A percentile compares a stretch with the other conserved stretches of the same genome.
Conservation (phyloP, 2,329 filamentous ascomycete genomes). For the Scytalidium sp. region DNA sequence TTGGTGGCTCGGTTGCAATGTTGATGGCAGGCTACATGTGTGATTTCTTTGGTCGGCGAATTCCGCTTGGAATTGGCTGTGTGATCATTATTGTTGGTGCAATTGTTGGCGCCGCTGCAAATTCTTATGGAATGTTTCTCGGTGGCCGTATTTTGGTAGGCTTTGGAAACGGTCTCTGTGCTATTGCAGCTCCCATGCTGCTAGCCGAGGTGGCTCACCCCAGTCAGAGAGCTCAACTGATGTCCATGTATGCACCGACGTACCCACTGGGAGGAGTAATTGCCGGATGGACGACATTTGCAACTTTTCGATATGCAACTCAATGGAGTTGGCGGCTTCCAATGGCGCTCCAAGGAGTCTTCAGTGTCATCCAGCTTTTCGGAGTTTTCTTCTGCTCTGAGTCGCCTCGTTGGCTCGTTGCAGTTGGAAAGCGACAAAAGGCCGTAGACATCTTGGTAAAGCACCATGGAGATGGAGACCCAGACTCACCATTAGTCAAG, state of each 20-base stretch:
- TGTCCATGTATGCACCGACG: slow-evolving; percentile 30
- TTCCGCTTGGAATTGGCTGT: slow-evolving; percentile 40
- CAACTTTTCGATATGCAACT: slow-evolving; percentile 12
- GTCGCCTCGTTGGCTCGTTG: slow-evolving; percentile 47
- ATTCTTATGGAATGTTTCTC: slow-evolving; percentile 37
- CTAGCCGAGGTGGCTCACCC: slow-evolving; percentile 42
- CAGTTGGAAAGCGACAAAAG: not conserved
- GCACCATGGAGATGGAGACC: not conserved
- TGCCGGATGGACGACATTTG: slow-evolving; percentile 38
- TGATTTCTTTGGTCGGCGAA: slow-evolving; percentile 40
- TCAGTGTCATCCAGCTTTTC: slow-evolving; percentile 60
- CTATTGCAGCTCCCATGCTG: slow-evolving; percentile 39
- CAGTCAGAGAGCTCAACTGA: slow-evolving; percentile 31
- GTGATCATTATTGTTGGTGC: slow-evolving; percentile 38
- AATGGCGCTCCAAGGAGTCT: slow-evolving; percentile 43
- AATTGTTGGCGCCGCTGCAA: slow-evolving; percentile 33
- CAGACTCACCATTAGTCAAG: not conserved
- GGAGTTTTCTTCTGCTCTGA: slow-evolving; percentile 66
- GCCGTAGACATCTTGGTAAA: not conserved
- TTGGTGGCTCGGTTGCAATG: slow-evolving; percentile 38
- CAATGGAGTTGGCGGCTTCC: slow-evolving; percentile 49
- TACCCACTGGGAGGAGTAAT: slow-evolving; percentile 31
- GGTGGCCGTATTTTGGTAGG: slow-evolving; percentile 55
- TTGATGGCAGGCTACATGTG: slow-evolving; percentile 40
- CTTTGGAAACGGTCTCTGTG: slow-evolving; percentile 43